These are phyloP conservation scores for Syzygium syzygioides DNA, from an alignment of 441 rosid genomes.

Conservation along the genomic window DNA sequence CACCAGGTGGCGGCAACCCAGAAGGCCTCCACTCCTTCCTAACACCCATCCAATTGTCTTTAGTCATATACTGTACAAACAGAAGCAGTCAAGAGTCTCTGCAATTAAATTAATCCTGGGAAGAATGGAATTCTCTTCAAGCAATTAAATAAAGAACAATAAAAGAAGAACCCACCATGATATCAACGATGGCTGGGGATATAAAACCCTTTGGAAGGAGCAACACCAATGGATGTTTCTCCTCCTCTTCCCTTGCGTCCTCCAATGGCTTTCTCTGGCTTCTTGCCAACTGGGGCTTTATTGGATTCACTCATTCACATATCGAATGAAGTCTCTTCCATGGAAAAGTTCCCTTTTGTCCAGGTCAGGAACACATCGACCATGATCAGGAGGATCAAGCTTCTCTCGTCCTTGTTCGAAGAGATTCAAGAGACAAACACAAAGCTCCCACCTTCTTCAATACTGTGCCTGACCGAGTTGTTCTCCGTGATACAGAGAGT, in stretches of 20 bases:
- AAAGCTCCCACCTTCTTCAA: slow-evolving; percentile 52
- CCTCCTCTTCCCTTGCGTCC: slow-evolving; percentile 8
- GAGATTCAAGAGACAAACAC: slow-evolving; percentile 34
- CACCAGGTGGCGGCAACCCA: slow-evolving; percentile 56
- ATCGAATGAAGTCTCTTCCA: slow-evolving; percentile 42
- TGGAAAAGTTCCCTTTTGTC: slow-evolving; percentile 40
- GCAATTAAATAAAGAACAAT: not conserved
- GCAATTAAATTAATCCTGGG: slow-evolving; percentile 11
- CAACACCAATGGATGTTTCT: slow-evolving; percentile 19
- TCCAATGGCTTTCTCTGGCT: slow-evolving; percentile 31
- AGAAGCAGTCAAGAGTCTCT: slow-evolving; percentile 34
- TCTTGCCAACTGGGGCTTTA: slow-evolving; percentile 38
- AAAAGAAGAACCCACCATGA: not conserved
- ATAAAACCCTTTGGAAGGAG: slow-evolving; percentile 4
- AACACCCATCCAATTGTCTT: slow-evolving; percentile 16
- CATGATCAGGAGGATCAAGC: slow-evolving; percentile 48
- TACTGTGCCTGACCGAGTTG: slow-evolving; percentile 54
- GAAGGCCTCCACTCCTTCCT: slow-evolving; percentile 6
- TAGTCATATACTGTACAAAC: slow-evolving; percentile 11
- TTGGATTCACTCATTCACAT: slow-evolving; percentile 39
- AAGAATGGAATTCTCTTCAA: slow-evolving; percentile 3
- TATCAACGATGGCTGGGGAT: slow-evolving; percentile 6
- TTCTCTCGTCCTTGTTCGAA: slow-evolving; percentile 49
- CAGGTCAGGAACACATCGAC: slow-evolving; percentile 41
- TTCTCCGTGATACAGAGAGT: slow-evolving; percentile 40